Base-by-base conservation (phyloP, 73 alveolate species). In the Tetrahymena elliotti region DNA sequence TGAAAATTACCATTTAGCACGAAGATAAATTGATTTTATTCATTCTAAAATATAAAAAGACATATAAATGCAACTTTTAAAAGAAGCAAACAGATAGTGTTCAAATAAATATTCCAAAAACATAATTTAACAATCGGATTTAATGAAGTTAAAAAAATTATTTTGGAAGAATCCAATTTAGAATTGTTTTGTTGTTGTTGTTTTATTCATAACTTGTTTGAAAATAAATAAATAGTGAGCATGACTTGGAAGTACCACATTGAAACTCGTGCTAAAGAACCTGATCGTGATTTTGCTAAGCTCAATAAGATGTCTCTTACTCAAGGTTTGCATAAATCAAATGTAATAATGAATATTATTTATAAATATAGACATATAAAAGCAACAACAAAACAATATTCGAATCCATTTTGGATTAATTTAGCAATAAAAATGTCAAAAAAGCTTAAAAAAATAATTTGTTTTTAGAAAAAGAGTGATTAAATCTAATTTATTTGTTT, bases 181-280 rank as follows among this genome's bases (percentile, higher is more conserved):
- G 20, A 47, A 8, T 47, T 0, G 20, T 47, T 15, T 47, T 47
- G 82, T 18, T 4, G 82, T 18, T 4, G 3, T 47, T 12, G 27
- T 10, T 18, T 8, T 47, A 13, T 47, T 47, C 13, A 47, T 8
- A 47, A 0, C 2, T 47, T 47, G 13, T 47, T 47, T 47, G 27
- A 27, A 13, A 16, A 20, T 36, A 84, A 84, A 34, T 12, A n/a
- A 40, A 34, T 92, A 94, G 96, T 97, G 52, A 96, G 98, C 33
- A 36, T 96, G 93, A 94, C 98, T 38, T 97, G 99, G 99, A 97
- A 96, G 53, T 96, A 94, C 39, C 99, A 97, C 84, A 94, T 94
- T 53, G 98, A 97, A 83, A 93, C 97, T 96, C 96, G 93, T 33
- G 96, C 96, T 33, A 94, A 93, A 38, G 95, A 83, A 35, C 96